phyloP scores from a whole-genome alignment of 441 rosid genomes.

The Gossypium davidsonii region DNA sequence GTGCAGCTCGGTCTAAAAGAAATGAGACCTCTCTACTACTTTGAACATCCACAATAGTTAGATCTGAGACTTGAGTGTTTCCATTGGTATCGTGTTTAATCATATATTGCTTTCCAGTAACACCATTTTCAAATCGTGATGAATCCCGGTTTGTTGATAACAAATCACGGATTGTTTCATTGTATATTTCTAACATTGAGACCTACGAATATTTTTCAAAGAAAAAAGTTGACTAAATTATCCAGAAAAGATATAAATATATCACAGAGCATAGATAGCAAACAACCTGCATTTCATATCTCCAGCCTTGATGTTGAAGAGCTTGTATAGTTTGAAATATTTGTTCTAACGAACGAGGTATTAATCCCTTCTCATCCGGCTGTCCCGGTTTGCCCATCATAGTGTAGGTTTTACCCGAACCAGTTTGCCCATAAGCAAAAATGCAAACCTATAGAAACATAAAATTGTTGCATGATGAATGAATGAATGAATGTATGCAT shows the following conservation, averaged over 20 bases:
- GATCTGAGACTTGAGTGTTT: constrained; percentile 74
- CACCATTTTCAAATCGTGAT: constrained; percentile 19
- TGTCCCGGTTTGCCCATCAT: constrained; percentile 94
- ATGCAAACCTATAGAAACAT: constrained; percentile 65
- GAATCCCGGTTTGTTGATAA: constrained; percentile 49
- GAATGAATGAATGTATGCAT: too few species aligned
- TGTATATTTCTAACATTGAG: constrained; percentile 94
- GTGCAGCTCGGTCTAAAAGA: constrained; percentile 80
- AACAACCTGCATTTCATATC: constrained; percentile 76
- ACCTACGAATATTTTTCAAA: constrained; percentile 39
- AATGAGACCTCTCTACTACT: constrained; percentile 72
- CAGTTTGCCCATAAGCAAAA: constrained; percentile 98
- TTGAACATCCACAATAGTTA: constrained; percentile 78
- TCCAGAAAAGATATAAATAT: neutral
- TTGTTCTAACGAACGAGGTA: constrained; percentile 86
- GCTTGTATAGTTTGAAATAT: constrained; percentile 76
- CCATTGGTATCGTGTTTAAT: constrained; percentile 85
- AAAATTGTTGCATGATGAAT: neutral
- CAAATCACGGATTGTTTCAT: constrained; percentile 89
- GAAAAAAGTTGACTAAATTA: neutral
- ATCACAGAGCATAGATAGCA: neutral
- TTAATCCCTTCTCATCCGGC: constrained; percentile 66
- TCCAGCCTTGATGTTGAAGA: constrained; percentile 88
- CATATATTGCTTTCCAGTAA: constrained; percentile 65
- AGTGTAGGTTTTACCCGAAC: constrained; percentile 97